Evolutionary conservation across 2,329 filamentous ascomycete genomes (phyloP).

Genomic region (Purpureocillium takamizusanense): DNA sequence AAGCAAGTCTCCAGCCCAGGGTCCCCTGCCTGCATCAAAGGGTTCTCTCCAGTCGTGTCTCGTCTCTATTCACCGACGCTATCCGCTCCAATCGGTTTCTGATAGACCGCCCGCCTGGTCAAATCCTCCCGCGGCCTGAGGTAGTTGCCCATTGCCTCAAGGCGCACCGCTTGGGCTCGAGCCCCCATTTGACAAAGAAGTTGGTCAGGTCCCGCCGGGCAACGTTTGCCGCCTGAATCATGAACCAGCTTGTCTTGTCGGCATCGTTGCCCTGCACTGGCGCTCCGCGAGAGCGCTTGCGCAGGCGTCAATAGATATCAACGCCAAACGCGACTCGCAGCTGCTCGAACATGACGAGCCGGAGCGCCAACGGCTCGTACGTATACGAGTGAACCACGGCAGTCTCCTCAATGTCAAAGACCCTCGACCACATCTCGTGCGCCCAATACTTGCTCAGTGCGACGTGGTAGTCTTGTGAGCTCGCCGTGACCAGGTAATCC

Average conservation of each 20-base stretch:
- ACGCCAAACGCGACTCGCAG: slow-evolving; percentile 3
- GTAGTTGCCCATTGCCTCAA: neutral
- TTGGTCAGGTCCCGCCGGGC: neutral
- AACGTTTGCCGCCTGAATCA: neutral
- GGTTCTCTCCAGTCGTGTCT: no score
- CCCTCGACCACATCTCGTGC: neutral
- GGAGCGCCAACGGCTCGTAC: no score
- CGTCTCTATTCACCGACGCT: no score
- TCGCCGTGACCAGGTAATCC: neutral
- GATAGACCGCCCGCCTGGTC: neutral
- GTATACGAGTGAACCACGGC: no score
- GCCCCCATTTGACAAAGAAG: slow-evolving; percentile 4
- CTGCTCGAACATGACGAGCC: slow-evolving; percentile 5
- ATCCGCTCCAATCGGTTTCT: no score
- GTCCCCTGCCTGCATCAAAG: no score
- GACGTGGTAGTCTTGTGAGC: neutral
- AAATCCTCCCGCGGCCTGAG: neutral
- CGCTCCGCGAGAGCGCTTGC: neutral
- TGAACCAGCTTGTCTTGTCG: slow-evolving; percentile 1
- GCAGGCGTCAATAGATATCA: slow-evolving; percentile 2
- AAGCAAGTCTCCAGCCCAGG: no score
- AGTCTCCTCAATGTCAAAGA: no score
- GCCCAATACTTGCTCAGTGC: neutral
- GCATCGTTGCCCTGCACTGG: neutral
- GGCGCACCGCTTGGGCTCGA: slow-evolving; percentile 1